Conservation (phyloP, 148 eudicot genomes). For the Diospyros lotus region DNA sequence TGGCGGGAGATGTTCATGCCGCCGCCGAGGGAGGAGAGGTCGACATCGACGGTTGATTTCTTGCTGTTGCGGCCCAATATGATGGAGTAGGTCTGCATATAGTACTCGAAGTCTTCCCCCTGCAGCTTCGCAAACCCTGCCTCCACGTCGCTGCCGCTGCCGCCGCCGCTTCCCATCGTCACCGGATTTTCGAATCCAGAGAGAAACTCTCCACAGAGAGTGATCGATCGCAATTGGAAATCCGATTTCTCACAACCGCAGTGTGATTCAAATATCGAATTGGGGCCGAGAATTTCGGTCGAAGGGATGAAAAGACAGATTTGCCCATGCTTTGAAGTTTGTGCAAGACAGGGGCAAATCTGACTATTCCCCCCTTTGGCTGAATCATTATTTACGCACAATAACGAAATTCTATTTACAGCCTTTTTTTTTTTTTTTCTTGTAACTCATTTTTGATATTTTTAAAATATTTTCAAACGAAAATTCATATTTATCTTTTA, state of each 20-base stretch:
- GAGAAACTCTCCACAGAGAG: neutral
- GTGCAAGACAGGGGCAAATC: too few relatives aligned
- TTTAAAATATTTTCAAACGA: too few relatives aligned
- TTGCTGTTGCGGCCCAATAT: slow-evolving; percentile 79
- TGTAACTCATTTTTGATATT: too few relatives aligned
- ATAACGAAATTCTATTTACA: too few relatives aligned
- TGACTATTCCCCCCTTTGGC: too few relatives aligned
- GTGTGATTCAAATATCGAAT: neutral
- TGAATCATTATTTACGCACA: too few relatives aligned
- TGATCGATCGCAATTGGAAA: neutral
- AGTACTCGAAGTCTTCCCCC: slow-evolving; percentile 96
- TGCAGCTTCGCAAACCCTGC: slow-evolving; percentile 96
- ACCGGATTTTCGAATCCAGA: neutral
- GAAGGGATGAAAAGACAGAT: neutral
- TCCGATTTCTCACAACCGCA: too few relatives aligned
- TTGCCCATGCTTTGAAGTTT: too few relatives aligned
- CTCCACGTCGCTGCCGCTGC: slow-evolving; percentile 70
- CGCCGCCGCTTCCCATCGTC: slow-evolving; percentile 32
- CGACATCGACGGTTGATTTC: slow-evolving; percentile 90
- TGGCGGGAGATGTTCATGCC: slow-evolving; percentile 98
- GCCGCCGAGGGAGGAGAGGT: slow-evolving; percentile 83
- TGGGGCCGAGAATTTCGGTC: neutral
- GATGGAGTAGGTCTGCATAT: slow-evolving; percentile 94
- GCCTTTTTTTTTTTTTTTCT: too few relatives aligned
- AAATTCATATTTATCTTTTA: too few relatives aligned